phyloP scores from a whole-genome alignment of 495 filamentous ascomycete species.

The Halenospora varia region DNA sequence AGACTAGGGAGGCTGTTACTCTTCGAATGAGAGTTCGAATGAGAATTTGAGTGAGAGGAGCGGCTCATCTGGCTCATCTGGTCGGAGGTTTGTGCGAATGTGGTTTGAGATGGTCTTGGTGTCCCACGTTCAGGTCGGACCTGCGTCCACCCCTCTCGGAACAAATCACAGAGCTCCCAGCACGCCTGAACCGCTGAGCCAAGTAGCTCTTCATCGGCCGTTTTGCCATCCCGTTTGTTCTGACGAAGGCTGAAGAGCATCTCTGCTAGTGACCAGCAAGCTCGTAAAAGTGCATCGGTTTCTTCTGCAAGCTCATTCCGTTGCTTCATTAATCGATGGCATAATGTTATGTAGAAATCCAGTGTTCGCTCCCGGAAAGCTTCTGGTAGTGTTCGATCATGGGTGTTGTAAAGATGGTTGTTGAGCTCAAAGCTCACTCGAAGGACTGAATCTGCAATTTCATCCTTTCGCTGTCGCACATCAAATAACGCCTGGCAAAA shows the following conservation, averaged over 20 bases:
- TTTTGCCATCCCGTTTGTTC: slow-evolving; percentile 68
- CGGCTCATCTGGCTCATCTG: slow-evolving; percentile 38
- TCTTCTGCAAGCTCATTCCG: slow-evolving; percentile 69
- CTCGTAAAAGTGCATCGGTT: slow-evolving; percentile 76
- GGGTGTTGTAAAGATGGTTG: slow-evolving; percentile 90
- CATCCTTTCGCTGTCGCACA: slow-evolving; percentile 68
- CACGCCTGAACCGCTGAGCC: slow-evolving; percentile 87
- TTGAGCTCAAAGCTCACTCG: slow-evolving; percentile 92
- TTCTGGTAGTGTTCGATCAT: slow-evolving; percentile 79
- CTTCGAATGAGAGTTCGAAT: slow-evolving; percentile 3
- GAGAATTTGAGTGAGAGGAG: slow-evolving; percentile 4
- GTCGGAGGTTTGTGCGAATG: slow-evolving; percentile 51
- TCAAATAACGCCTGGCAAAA: slow-evolving; percentile 92
- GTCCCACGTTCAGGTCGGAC: slow-evolving; percentile 82
- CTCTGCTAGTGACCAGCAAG: slow-evolving; percentile 88
- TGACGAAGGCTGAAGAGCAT: slow-evolving; percentile 93
- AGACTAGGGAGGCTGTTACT: slow-evolving; percentile 21
- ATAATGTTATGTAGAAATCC: slow-evolving; percentile 91
- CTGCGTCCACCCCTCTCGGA: slow-evolving; percentile 89
- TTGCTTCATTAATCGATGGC: slow-evolving; percentile 93
- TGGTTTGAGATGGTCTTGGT: slow-evolving; percentile 75
- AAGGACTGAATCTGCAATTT: slow-evolving; percentile 76
- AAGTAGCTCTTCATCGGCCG: slow-evolving; percentile 74
- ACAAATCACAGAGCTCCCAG: slow-evolving; percentile 93
- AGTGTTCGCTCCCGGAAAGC: slow-evolving; percentile 85